A percentile compares a stretch with the other conserved stretches of the same genome.
Conservation (phyloP, 108 stramenopile genomes). For the Skeletonema costatum region DNA sequence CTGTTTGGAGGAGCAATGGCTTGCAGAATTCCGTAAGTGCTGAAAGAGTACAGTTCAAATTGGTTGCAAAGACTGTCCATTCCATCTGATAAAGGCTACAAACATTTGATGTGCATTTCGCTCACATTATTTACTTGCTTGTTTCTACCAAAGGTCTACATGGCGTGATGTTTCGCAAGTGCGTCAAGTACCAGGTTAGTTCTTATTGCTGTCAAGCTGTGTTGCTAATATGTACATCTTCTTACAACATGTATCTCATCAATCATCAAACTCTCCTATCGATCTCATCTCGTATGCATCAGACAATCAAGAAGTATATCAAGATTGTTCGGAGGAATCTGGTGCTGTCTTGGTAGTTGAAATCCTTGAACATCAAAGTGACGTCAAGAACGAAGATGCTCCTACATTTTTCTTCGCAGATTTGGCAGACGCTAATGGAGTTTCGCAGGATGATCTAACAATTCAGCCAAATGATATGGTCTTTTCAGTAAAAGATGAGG, state of each 20-base stretch:
- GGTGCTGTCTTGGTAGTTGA: conserved; percentile 66
- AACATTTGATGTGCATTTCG: neutral
- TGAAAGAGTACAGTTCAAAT: too few species aligned
- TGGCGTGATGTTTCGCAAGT: conserved; percentile 72
- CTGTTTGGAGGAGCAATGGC: neutral
- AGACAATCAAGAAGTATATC: conserved; percentile 80
- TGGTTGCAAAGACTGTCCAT: too few species aligned
- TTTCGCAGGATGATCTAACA: conserved; percentile 7
- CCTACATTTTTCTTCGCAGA: conserved; percentile 65
- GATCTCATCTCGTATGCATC: neutral
- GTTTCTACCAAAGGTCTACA: neutral
- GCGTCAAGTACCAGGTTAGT: conserved; percentile 73
- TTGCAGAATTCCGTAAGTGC: neutral
- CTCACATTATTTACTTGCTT: neutral
- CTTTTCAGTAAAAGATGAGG: neutral
- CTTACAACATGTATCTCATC: neutral
- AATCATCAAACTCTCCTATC: neutral
- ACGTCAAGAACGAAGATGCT: conserved; percentile 45
- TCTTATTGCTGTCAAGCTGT: neutral
- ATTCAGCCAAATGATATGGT: neutral
- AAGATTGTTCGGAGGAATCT: conserved; percentile 49
- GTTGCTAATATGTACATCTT: neutral
- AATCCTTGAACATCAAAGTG: conserved; percentile 58
- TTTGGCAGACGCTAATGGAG: conserved; percentile 67
- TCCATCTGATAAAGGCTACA: too few species aligned